Conservation (phyloP, 257 asterid species). For the Handroanthus guayacan region DNA sequence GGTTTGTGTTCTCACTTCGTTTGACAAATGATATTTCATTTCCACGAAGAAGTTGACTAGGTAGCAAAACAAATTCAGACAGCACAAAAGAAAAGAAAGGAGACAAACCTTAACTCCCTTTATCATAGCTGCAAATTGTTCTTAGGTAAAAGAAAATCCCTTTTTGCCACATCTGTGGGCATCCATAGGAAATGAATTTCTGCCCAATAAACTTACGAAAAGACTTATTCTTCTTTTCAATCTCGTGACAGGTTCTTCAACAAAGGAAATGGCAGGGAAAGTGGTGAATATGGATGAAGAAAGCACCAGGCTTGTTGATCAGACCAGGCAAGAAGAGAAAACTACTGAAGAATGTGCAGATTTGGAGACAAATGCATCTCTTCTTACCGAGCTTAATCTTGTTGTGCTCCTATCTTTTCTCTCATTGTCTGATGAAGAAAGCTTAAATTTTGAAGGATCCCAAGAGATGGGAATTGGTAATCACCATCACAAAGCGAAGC, state of each 20-base stretch:
- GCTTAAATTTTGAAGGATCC: constrained; percentile 13
- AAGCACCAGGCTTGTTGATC: not conserved
- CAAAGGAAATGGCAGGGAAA: not conserved
- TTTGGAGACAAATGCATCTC: constrained; percentile 12
- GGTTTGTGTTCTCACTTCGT: not conserved
- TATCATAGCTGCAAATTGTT: not conserved
- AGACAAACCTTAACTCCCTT: not conserved
- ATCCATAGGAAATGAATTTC: too few species aligned
- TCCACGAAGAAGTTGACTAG: constrained; percentile 7
- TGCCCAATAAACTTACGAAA: too few species aligned
- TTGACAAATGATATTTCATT: not conserved
- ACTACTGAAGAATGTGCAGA: constrained; percentile 19
- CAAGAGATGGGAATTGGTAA: constrained; percentile 12
- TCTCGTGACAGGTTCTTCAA: constrained; percentile 21
- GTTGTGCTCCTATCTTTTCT: constrained; percentile 48
- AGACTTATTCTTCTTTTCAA: not conserved
- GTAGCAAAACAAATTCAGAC: not conserved
- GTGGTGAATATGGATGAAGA: too few species aligned
- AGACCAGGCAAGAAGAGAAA: not conserved
- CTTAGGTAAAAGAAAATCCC: constrained; percentile 14
- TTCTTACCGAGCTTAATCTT: constrained; percentile 55
- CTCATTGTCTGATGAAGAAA: constrained; percentile 41
- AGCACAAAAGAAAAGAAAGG: not conserved
- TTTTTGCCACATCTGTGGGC: not conserved
- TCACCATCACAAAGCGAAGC: constrained; percentile 18